phyloP scores from a whole-genome alignment of 148 eudicot species.

The Oxyria digyna region DNA sequence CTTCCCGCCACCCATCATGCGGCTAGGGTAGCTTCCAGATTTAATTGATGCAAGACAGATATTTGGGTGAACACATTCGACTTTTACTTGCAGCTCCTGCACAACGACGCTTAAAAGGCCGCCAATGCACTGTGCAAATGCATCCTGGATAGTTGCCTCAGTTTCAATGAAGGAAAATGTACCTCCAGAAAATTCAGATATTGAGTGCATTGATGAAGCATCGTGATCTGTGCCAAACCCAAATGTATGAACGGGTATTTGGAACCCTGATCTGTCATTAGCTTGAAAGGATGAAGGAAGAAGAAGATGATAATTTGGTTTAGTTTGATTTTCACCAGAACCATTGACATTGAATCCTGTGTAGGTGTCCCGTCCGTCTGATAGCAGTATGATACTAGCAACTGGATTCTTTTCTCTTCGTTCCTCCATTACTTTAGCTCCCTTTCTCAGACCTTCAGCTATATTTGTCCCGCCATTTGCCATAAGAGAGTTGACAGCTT shows the following conservation, averaged over 20 bases:
- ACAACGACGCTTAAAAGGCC: constrained; percentile 36
- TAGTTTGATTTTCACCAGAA: not conserved
- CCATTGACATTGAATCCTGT: constrained; percentile 1
- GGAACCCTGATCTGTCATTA: constrained; percentile 10
- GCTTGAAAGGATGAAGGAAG: constrained; percentile 17
- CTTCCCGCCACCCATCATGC: not conserved
- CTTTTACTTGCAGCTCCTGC: constrained; percentile 19
- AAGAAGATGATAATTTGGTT: not conserved
- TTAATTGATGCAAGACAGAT: constrained; percentile 16
- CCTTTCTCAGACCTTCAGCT: constrained; percentile 22
- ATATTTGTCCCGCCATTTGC: constrained; percentile 26
- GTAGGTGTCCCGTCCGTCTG: constrained; percentile 33
- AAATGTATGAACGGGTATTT: constrained; percentile 26
- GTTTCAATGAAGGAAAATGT: constrained; percentile 36
- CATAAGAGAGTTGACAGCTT: constrained; percentile 15
- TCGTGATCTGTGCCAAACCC: constrained; percentile 40
- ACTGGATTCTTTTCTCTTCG: constrained; percentile 28
- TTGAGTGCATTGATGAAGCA: constrained; percentile 23
- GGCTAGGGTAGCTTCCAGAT: constrained; percentile 21
- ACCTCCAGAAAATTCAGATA: constrained; percentile 31
- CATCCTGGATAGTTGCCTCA: constrained; percentile 28
- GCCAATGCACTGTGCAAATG: constrained; percentile 39
- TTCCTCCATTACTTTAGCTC: constrained; percentile 23
- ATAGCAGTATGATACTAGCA: constrained; percentile 27
- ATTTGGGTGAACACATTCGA: not conserved